Conservation (phyloP, 2,329 filamentous ascomycete species). For the Myriosclerotinia curreyana region DNA sequence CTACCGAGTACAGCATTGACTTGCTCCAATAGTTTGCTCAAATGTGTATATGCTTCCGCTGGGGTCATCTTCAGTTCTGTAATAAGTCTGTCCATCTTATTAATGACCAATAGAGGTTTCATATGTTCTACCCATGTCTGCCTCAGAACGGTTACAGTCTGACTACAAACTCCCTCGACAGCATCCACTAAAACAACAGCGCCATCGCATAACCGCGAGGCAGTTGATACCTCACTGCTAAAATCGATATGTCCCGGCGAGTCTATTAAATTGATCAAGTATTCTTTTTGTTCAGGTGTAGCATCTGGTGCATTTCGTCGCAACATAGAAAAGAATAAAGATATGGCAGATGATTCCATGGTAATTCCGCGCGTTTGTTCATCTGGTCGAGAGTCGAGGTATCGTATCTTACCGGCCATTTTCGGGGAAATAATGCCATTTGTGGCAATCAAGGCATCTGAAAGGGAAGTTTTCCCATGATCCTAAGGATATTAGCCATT, state of each 20-base stretch:
- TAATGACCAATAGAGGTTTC: constrained; percentile 91
- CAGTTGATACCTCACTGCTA: constrained; percentile 95
- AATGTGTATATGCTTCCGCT: constrained; percentile 80
- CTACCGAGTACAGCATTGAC: constrained; percentile 96
- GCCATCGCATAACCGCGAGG: constrained; percentile 89
- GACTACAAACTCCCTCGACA: constrained; percentile 96
- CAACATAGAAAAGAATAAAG: constrained; percentile 89
- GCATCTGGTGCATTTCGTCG: constrained; percentile 68
- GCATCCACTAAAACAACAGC: constrained; percentile 93
- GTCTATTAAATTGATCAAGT: constrained; percentile 95
- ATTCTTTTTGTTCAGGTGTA: constrained; percentile 74
- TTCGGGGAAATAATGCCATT: constrained; percentile 99
- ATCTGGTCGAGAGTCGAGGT: constrained; percentile 92
- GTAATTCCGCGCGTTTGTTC: constrained; percentile 96
- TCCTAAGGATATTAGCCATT: constrained; percentile 52
- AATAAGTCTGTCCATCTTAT: constrained; percentile 94
- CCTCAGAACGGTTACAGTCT: constrained; percentile 93
- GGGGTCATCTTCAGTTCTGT: constrained; percentile 95
- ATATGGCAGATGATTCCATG: constrained; percentile 99
- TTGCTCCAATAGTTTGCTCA: constrained; percentile 87
- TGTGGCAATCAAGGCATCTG: constrained; percentile 91
- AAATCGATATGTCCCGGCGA: constrained; percentile 98
- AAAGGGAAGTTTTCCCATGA: constrained; percentile 97
- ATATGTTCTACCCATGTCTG: constrained; percentile 96
- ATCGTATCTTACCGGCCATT: constrained; percentile 94